phyloP scores from a whole-genome alignment of 2,329 filamentous ascomycete genomes.

The Botrytis cinerea region DNA sequence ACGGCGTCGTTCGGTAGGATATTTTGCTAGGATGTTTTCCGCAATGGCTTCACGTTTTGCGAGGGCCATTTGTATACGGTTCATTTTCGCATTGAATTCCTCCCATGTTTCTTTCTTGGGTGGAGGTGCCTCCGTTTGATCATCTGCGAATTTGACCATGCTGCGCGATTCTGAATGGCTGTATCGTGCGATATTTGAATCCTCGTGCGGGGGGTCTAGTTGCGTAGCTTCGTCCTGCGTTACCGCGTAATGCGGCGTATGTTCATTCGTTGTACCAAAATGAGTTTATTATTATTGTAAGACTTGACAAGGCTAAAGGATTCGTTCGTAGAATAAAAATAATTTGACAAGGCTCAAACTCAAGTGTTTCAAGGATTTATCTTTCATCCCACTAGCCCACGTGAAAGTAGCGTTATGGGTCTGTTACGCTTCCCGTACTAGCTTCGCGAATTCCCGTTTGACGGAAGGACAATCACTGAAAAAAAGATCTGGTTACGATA shows the following conservation, averaged over 20 bases:
- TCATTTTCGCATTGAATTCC: conserved; percentile 39
- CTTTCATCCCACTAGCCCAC: conserved; percentile 25
- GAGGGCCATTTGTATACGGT: conserved; percentile 40
- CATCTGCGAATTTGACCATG: conserved; percentile 15
- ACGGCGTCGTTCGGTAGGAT: conserved; percentile 36
- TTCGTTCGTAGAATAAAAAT: conserved; percentile 11
- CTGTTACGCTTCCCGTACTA: conserved; percentile 28
- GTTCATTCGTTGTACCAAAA: conserved; percentile 3
- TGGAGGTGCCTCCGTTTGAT: conserved; percentile 30
- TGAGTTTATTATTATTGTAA: background rate
- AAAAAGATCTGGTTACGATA: conserved; percentile 26
- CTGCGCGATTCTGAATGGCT: conserved; percentile 1
- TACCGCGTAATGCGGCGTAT: background rate
- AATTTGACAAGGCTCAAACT: conserved; percentile 7
- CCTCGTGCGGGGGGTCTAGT: conserved; percentile 11
- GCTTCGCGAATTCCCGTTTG: conserved; percentile 26
- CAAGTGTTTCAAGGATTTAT: conserved; percentile 12
- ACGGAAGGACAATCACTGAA: conserved; percentile 23
- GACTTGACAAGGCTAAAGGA: background rate
- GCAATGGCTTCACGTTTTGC: conserved; percentile 41
- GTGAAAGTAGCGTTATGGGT: conserved; percentile 27
- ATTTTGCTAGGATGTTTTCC: conserved; percentile 30
- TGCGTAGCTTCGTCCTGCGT: conserved; percentile 5
- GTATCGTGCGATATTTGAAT: conserved; percentile 4
- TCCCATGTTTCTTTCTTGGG: conserved; percentile 35